Evolutionary conservation across 371 early-diverging fungal genomes (phyloP).

Genomic region (Mortierella sp.): DNA sequence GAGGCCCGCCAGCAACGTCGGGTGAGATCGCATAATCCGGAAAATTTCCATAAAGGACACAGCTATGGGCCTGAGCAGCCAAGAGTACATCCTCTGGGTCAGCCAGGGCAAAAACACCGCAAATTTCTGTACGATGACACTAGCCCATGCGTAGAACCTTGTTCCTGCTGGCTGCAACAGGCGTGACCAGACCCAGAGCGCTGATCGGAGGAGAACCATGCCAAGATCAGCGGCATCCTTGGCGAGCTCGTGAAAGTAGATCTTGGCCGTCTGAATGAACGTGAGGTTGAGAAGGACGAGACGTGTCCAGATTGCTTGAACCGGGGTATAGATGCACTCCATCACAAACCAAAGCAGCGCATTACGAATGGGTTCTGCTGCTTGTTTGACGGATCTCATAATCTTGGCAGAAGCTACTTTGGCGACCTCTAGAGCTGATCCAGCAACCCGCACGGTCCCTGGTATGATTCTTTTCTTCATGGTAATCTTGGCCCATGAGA

Average conservation of each 20-base stretch:
- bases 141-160: neutral
- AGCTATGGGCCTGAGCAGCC: slow-evolving; percentile 16
- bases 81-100: neutral
- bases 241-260: slow-evolving; percentile 33
- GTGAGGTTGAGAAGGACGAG: slow-evolving; percentile 19
- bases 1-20: slow-evolving; percentile 34
- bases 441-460: neutral
- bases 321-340: slow-evolving; percentile 34
- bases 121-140: neutral
- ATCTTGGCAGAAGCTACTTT: neutral
- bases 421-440: neutral
- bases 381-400: neutral
- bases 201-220: slow-evolving; percentile 9
- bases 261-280: slow-evolving; percentile 39
- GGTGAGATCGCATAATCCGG: slow-evolving; percentile 40
- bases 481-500: neutral
- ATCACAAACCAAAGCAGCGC: slow-evolving; percentile 31
- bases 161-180: slow-evolving; percentile 15
- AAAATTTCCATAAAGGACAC: neutral
- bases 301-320: slow-evolving; percentile 18
- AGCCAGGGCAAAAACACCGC: slow-evolving; percentile 25
- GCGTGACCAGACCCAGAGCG: slow-evolving; percentile 28
- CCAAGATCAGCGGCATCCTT: slow-evolving; percentile 44
- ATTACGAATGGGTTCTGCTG: slow-evolving; percentile 8
- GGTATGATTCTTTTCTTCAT: slow-evolving; percentile 24